A percentile compares a stretch with the other conserved stretches of the same genome.
Evolutionary conservation across 768 basidiomycete species (phyloP).

Genomic region (Lactifluus piperatus): DNA sequence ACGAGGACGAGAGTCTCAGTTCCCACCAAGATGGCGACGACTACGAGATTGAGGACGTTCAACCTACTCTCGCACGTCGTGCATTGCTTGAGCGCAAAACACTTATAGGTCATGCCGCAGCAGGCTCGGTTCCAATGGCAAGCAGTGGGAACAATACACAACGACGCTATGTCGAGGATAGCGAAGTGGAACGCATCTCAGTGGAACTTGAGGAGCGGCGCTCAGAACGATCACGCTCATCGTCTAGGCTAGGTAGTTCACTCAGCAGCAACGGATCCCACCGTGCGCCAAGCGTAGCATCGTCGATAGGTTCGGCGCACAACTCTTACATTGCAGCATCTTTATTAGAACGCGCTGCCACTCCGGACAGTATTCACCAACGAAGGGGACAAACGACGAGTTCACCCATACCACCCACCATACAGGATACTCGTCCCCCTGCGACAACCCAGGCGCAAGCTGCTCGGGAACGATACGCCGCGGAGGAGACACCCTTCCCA

Average conservation of each 20-base stretch:
- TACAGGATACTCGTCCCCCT: constrained; percentile 1
- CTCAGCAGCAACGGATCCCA: constrained; percentile 11
- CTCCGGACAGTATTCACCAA: neutral
- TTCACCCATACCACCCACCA: neutral
- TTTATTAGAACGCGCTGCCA: neutral
- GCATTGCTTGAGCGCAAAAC: constrained; percentile 36
- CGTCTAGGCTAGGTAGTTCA: constrained; percentile 15
- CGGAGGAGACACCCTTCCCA: constrained; percentile 57
- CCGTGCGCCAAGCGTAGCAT: constrained; percentile 16
- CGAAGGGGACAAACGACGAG: neutral
- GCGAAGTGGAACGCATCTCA: constrained; percentile 54
- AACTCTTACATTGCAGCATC: neutral
- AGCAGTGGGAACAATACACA: constrained; percentile 22
- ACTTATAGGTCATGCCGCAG: constrained; percentile 46
- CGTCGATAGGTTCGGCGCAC: constrained; percentile 7
- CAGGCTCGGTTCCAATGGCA: constrained; percentile 33
- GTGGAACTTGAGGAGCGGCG: constrained; percentile 61
- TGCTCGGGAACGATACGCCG: constrained; percentile 18
- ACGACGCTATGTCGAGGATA: constrained; percentile 44
- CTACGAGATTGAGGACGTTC: constrained; percentile 8
- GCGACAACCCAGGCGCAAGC: constrained; percentile 14
- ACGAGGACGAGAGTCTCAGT: constrained; percentile 21
- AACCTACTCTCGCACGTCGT: constrained; percentile 10
- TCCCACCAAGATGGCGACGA: constrained; percentile 22
- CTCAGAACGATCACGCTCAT: constrained; percentile 34